Evolutionary conservation across 2,329 filamentous ascomycete species (phyloP).

Genomic region (Aspergillus hortae): DNA sequence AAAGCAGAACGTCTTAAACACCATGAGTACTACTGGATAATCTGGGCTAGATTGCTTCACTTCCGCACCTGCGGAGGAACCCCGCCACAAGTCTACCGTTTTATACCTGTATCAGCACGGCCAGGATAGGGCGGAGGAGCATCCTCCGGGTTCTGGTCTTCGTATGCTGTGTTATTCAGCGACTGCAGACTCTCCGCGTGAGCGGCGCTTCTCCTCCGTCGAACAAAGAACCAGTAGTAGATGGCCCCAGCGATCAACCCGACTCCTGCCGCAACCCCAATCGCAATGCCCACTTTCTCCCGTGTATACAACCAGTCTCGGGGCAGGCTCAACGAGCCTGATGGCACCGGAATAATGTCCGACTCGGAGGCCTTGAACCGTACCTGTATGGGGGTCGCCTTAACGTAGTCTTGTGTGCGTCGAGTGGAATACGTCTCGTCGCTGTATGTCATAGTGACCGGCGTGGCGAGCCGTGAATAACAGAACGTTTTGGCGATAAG

Average conservation of each 20-base stretch:
- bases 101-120: background rate
- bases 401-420: conserved; percentile 8
- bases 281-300: conserved; percentile 11
- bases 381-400: conserved; percentile 14
- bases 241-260: background rate
- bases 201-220: background rate
- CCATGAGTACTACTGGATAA: no score
- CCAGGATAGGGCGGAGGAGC: background rate
- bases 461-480: background rate
- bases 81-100: background rate
- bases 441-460: conserved; percentile 6
- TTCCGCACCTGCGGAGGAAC: no score
- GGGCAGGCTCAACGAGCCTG: conserved; percentile 2
- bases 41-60: no score
- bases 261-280: conserved; percentile 1
- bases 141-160: background rate
- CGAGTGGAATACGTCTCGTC: background rate
- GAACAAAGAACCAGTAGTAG: background rate
- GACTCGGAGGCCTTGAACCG: conserved; percentile 14
- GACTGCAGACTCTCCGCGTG: background rate
- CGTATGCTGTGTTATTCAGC: background rate
- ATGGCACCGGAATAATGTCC: conserved; percentile 5
- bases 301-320: conserved; percentile 2
- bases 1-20: no score
- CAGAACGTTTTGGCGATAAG: background rate